Evolutionary conservation across 1,284 basidiomycete genomes (phyloP), one percentile per base, ranked within the genome.

Genomic region (Lignosus rhinocerotis): DNA sequence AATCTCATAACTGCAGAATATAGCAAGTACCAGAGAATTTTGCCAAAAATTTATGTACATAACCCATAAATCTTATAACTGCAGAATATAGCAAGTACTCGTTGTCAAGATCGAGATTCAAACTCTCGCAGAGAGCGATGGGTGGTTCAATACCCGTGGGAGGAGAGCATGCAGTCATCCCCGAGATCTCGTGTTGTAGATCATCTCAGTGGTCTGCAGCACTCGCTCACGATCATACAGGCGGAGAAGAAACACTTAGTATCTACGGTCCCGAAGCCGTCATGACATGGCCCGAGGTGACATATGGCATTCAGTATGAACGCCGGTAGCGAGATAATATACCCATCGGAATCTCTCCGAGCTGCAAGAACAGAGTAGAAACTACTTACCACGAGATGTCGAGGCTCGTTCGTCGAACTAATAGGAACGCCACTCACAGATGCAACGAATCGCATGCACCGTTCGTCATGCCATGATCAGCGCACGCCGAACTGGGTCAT

Each of bases 221-320:
- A 25, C 19, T 51, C 39, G 25, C 36, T 31, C 38, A 42, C 16
- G 39, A 30, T 25, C 25, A 25, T n/a, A n/a, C 38, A 31, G 38
- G 32, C 25, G 17, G 5, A 32, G 19, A 17, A 42, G 16, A 30
- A 14, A 11, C 14, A 51, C 43, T 56, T 56, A n/a, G n/a, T n/a
- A 46, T 56, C 49, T 51, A 34, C 42, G 42, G 14, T 9, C 16
- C 25, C 39, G 17, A 32, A 51, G 25, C 25, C 25, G 42, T 36
- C 48, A 42, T 25, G 46, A 21, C 31, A 10, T 34, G 56, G 39
- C 12, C 43, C 31, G 48, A 36, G 41, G 45, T 25, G 46, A 33
- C 30, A 42, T 21, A 44, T 47, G 59, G 59, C 51, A 39, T 60
- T 60, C 55, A 56, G 43, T 48, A 51, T 51, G 55, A 57, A 54